phyloP scores from a whole-genome alignment of 2,329 filamentous ascomycete genomes.

The Sordariomycetes sp. region DNA sequence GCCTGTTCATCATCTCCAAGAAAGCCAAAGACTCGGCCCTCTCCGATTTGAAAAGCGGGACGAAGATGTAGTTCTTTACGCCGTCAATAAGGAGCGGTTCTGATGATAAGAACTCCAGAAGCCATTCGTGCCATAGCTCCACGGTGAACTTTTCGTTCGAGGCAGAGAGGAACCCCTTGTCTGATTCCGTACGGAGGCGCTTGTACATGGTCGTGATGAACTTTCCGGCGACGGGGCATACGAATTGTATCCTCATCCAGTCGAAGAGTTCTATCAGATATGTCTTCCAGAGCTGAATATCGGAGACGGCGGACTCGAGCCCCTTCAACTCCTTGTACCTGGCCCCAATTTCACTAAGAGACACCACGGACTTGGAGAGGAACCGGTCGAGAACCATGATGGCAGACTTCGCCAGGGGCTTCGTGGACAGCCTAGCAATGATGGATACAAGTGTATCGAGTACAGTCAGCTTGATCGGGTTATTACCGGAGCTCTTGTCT shows the following conservation, averaged over 20 bases:
- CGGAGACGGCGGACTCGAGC: slow-evolving; percentile 15
- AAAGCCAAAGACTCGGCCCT: slow-evolving; percentile 42
- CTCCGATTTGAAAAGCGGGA: slow-evolving; percentile 51
- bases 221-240: slow-evolving; percentile 50
- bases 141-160: slow-evolving; percentile 19
- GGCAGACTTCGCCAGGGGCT: slow-evolving; percentile 57
- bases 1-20: slow-evolving; percentile 44
- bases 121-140: slow-evolving; percentile 43
- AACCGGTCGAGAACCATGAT: slow-evolving; percentile 59
- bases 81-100: slow-evolving; percentile 46
- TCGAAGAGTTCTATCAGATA: slow-evolving; percentile 37
- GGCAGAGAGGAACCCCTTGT: slow-evolving; percentile 8
- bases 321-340: slow-evolving; percentile 26
- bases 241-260: slow-evolving; percentile 46
- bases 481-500: slow-evolving; percentile 25
- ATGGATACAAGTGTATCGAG: slow-evolving; percentile 45
- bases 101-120: slow-evolving; percentile 36
- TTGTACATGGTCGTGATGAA: slow-evolving; percentile 48
- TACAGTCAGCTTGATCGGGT: slow-evolving; percentile 30
- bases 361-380: slow-evolving; percentile 47
- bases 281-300: slow-evolving; percentile 36
- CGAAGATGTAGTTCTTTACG: slow-evolving; percentile 54
- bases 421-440: slow-evolving; percentile 48
- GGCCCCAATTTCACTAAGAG: slow-evolving; percentile 30
- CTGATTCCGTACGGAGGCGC: slow-evolving; percentile 24